Evolutionary conservation across 2,329 filamentous ascomycete genomes (phyloP), one percentile per base, ranked within the genome.

Genomic region (Setomelanomma holmii): DNA sequence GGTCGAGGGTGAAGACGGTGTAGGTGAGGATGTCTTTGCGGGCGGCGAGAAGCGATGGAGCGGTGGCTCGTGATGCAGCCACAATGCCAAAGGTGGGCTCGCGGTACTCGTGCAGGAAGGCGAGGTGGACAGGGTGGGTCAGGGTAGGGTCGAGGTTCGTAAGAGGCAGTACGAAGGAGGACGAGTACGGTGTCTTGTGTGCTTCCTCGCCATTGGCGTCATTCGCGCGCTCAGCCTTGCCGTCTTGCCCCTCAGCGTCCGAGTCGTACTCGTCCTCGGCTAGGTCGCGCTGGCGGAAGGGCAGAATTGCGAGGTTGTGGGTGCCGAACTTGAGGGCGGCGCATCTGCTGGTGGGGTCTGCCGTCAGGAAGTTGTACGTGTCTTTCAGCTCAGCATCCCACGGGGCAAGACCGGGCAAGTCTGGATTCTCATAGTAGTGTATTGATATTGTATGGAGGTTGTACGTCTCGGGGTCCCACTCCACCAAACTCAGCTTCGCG

Each of bases 371-470:
- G 73, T 89, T 96, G 74, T 87, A 84, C 71, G 89, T 91, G 57
- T 89, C 85, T 71, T 85, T 86, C 67, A 96, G 78, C 49, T 89
- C 84, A 45, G 89, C 84, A 44, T 89, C 87, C 89, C 92, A 97
- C 0, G 93, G 93, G 57, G 86, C 89, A 63, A 68, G 66, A 46
- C 89, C 87, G 61, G 89, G 86, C 56, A 93, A 80, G 71, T 96
- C 93, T 69, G 97, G 93, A 73, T 95, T 90, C 75, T 99, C 95
- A 77, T 98, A 99, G 81, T 93, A 98, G 79, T 99, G 95, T 67
- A 99, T 93, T 45, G 93, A 98, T 58, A 95, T 86, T 46, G 93
- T 98, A 64, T 89, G 87, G 64, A 98, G 87, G 45, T 85, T 85
- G 75, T 90, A 83, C 61, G 86, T 86, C 71, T 89, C 86, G 7